Evolutionary conservation across 2,329 filamentous ascomycete species (phyloP).

Genomic region (Colletotrichum plurivorum): DNA sequence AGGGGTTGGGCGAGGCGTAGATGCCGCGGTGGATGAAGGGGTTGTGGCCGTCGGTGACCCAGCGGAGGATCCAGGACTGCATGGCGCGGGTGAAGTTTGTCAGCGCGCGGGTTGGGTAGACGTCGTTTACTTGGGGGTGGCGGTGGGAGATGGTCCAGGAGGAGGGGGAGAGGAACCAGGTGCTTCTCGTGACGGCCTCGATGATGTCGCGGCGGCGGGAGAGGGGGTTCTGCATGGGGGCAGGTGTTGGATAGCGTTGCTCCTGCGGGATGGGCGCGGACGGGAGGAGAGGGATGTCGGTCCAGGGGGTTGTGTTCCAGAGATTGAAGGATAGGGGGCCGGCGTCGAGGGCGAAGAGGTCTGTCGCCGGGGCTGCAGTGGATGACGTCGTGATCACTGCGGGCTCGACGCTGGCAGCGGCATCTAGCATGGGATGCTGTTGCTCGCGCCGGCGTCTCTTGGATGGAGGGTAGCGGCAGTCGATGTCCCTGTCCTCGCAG

Average conservation of each 20-base stretch:
- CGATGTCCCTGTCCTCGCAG: constrained; percentile 45
- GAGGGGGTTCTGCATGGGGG: too few species aligned
- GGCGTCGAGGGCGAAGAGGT: constrained; percentile 2
- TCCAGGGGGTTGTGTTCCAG: constrained; percentile 14
- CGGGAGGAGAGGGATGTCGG: neutral
- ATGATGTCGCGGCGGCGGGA: neutral
- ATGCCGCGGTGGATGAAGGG: constrained; percentile 47
- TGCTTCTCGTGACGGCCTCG: neutral
- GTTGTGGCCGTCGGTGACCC: constrained; percentile 44
- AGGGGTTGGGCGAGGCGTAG: constrained; percentile 39
- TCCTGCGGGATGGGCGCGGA: neutral
- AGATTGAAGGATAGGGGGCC: neutral
- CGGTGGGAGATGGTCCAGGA: constrained; percentile 42
- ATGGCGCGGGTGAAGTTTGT: constrained; percentile 45
- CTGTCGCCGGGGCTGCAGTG: neutral
- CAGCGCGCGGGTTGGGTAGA: constrained; percentile 39
- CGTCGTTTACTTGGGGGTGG: neutral
- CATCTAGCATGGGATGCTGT: too few species aligned
- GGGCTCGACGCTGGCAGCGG: too few species aligned
- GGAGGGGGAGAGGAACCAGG: constrained; percentile 42
- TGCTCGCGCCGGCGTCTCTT: constrained; percentile 1
- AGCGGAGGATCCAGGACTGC: constrained; percentile 44
- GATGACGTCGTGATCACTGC: too few species aligned
- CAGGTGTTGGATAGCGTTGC: neutral
- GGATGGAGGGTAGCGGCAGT: constrained; percentile 42